Evolutionary conservation across 768 basidiomycete species (phyloP).

Genomic region (Suillus cothurnatus): DNA sequence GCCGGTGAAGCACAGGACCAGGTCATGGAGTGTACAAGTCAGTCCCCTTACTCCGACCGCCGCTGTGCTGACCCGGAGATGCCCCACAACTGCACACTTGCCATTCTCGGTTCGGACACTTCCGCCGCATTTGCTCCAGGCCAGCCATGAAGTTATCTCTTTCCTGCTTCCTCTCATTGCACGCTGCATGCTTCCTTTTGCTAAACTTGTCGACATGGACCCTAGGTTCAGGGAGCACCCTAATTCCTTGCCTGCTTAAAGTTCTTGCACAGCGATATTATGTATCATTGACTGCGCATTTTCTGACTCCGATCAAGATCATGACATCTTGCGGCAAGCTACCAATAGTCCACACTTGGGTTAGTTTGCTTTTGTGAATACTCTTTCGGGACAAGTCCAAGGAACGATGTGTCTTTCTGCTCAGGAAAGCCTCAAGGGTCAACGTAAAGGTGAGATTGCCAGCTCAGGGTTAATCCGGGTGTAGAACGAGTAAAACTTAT

Average conservation of each 20-base stretch:
- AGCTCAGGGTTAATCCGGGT: neutral
- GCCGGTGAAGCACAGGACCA: neutral
- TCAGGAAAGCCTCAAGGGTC: conserved; percentile 1
- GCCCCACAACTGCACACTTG: neutral
- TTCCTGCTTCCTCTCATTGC: conserved; percentile 6
- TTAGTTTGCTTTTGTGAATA: neutral
- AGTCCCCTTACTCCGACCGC: conserved; percentile 9
- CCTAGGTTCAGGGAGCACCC: conserved; percentile 34
- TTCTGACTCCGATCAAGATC: conserved; percentile 13
- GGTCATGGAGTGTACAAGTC: neutral
- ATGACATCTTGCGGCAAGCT: conserved; percentile 3
- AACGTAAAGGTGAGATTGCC: neutral
- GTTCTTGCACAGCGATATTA: conserved; percentile 32
- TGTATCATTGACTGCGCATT: conserved; percentile 20
- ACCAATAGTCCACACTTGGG: neutral
- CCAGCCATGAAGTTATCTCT: conserved; percentile 1
- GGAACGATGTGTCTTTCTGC: conserved; percentile 1
- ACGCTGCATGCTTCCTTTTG: conserved; percentile 16
- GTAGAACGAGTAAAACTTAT: neutral
- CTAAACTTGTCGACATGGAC: conserved; percentile 7
- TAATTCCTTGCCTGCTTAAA: conserved; percentile 21
- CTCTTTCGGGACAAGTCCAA: neutral
- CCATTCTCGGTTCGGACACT: conserved; percentile 26
- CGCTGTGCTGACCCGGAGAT: conserved; percentile 4
- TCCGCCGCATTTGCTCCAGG: conserved; percentile 17